Percentiles rank a stretch among this genome's conserved stretches.
phyloP scores from a whole-genome alignment of 2,329 filamentous ascomycete species.

The Hypoxylon sp. region DNA sequence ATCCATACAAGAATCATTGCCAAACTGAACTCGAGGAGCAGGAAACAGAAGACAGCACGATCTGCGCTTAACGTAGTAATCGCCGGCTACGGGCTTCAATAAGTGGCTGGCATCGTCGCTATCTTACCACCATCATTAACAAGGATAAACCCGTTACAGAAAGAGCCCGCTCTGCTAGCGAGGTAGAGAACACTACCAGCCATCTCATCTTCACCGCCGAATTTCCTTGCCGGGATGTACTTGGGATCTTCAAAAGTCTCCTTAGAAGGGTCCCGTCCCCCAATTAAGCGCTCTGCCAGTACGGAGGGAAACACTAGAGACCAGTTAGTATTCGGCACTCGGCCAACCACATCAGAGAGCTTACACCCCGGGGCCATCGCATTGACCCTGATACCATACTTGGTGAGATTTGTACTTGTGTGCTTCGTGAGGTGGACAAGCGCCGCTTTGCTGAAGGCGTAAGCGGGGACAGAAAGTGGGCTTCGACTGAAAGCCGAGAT shows the following conservation, averaged over 20 bases:
- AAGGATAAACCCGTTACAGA: slow-evolving; percentile 51
- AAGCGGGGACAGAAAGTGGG: slow-evolving; percentile 41
- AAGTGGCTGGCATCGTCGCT: slow-evolving; percentile 47
- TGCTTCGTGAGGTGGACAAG: slow-evolving; percentile 53
- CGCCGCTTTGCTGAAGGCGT: slow-evolving; percentile 50
- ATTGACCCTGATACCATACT: slow-evolving; percentile 51
- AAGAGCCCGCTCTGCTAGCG: slow-evolving; percentile 52
- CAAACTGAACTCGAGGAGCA: not conserved
- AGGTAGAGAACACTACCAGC: slow-evolving; percentile 51
- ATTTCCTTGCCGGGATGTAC: slow-evolving; percentile 51
- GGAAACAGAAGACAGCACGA: not conserved
- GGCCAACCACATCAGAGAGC: slow-evolving; percentile 22
- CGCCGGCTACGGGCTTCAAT: slow-evolving; percentile 34
- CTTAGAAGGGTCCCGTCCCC: slow-evolving; percentile 45
- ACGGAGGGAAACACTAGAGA: slow-evolving; percentile 52
- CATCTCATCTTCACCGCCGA: slow-evolving; percentile 53
- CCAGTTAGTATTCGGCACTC: slow-evolving; percentile 2
- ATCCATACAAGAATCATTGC: not conserved
- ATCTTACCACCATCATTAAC: slow-evolving; percentile 51
- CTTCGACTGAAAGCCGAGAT: slow-evolving; percentile 48
- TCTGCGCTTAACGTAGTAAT: not conserved
- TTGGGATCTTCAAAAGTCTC: slow-evolving; percentile 40
- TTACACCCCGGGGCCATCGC: slow-evolving; percentile 53
- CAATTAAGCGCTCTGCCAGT: slow-evolving; percentile 41
- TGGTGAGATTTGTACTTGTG: slow-evolving; percentile 47